Conservation (phyloP, 192 early-diverging fungal species). For the Lobosporangium transversale region DNA sequence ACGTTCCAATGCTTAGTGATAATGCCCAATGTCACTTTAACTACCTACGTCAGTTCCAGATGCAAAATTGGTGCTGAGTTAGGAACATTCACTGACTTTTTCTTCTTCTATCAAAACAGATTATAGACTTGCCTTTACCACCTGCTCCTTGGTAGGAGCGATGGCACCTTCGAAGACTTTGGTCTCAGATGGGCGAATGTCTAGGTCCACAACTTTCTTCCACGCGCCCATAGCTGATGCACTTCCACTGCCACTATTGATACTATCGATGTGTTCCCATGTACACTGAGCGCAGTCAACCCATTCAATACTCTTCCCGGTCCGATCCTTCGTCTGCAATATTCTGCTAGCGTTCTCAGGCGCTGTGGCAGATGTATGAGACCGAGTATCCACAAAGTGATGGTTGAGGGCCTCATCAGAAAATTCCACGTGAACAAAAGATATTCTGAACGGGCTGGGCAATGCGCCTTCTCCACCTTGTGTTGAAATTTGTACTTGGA, state of each 20-base stretch:
- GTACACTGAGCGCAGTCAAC: constrained; percentile 40
- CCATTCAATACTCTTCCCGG: constrained; percentile 30
- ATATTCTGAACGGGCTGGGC: constrained; percentile 59
- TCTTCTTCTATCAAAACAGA: neutral
- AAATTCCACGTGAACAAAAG: constrained; percentile 65
- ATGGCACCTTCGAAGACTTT: constrained; percentile 69
- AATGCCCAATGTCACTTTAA: constrained; percentile 56
- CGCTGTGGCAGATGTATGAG: constrained; percentile 8
- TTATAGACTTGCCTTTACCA: constrained; percentile 61
- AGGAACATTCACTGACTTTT: constrained; percentile 13
- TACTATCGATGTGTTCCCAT: neutral
- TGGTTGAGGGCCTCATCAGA: constrained; percentile 68
- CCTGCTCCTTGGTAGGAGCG: constrained; percentile 62
- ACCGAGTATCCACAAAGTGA: constrained; percentile 52
- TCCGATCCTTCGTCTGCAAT: constrained; percentile 23
- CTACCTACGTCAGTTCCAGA: constrained; percentile 49
- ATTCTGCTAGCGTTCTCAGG: neutral
- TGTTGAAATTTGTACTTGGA: constrained; percentile 67
- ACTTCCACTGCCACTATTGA: constrained; percentile 10
- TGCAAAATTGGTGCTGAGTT: constrained; percentile 6
- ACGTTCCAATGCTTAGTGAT: constrained; percentile 58
- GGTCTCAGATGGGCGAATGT: constrained; percentile 58
- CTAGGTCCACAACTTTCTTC: constrained; percentile 55
- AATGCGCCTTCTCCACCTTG: constrained; percentile 47
- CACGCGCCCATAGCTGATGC: constrained; percentile 23